phyloP scores from a whole-genome alignment of 176 grass and related monocot species.

The Rhynchospora tenuis region DNA sequence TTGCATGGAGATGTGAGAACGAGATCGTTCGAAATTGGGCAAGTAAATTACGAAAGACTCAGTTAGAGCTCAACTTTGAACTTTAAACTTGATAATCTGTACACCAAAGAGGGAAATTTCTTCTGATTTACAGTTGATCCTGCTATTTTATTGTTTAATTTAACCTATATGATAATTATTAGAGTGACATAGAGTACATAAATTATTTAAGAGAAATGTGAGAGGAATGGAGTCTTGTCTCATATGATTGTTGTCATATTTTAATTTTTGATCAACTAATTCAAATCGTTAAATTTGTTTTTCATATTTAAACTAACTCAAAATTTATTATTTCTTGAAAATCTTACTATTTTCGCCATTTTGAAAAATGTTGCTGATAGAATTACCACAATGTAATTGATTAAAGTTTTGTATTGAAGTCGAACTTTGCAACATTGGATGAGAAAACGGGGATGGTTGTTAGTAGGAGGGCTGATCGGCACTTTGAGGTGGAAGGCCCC shows the following conservation, averaged over 20 bases:
- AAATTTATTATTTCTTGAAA: too few species aligned
- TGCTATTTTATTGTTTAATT: not conserved
- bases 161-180: not conserved
- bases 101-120: not conserved
- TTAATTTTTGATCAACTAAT: too few species aligned
- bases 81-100: not conserved
- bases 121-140: not conserved
- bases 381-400: too few species aligned
- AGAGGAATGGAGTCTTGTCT: too few species aligned
- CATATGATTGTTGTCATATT: too few species aligned
- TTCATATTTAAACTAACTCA: too few species aligned
- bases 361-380: too few species aligned
- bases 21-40: not conserved
- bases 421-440: conserved; percentile 90
- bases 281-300: too few species aligned
- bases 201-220: not conserved
- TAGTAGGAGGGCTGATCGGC: conserved; percentile 73
- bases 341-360: too few species aligned
- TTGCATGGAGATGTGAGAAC: not conserved
- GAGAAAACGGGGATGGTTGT: conserved; percentile 61
- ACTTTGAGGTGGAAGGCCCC: conserved; percentile 95
- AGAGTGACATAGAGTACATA: not conserved
- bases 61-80: not conserved
- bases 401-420: too few species aligned
- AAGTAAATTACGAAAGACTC: not conserved